Evolutionary conservation across 2,329 filamentous ascomycete species (phyloP).

Genomic region (Hypoxylon sp.): DNA sequence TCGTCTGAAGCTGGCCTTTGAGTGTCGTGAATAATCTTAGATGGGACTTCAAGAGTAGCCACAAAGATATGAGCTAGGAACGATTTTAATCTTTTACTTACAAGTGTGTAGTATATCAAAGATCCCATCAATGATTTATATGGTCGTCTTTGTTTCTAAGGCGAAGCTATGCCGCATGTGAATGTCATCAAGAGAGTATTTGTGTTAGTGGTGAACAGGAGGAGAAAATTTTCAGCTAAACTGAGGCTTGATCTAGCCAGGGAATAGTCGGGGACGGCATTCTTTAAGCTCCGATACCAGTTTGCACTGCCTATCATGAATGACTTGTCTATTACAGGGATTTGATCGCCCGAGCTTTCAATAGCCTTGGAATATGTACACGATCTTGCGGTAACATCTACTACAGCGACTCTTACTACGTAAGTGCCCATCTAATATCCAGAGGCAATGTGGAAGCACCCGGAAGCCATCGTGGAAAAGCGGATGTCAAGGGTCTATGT

Average conservation of each 20-base stretch:
- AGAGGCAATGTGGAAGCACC: background rate
- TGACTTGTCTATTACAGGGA: constrained; percentile 3
- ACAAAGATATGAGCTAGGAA: constrained; percentile 31
- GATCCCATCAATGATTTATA: constrained; percentile 5
- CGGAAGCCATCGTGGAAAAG: background rate
- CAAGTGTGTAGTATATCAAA: constrained; percentile 17
- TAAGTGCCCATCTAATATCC: background rate
- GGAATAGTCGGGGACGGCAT: background rate
- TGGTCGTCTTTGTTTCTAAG: constrained; percentile 23
- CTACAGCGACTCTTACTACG: background rate
- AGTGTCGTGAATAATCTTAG: constrained; percentile 42
- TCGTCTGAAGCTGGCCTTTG: constrained; percentile 35
- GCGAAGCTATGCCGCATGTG: background rate
- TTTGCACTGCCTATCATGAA: background rate
- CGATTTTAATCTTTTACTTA: constrained; percentile 23
- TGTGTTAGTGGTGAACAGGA: constrained; percentile 7
- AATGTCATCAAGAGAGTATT: constrained; percentile 2
- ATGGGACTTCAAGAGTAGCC: constrained; percentile 22
- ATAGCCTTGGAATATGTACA: background rate
- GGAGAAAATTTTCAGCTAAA: background rate
- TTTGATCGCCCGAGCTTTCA: background rate
- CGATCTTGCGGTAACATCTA: background rate
- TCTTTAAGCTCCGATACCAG: background rate
- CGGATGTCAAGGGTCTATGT: background rate
- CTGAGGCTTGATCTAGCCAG: constrained; percentile 10